Percentiles rank a stretch among this genome's conserved stretches.
Evolutionary conservation across 2,329 filamentous ascomycete species (phyloP).

Genomic region (Nemania abortiva): DNA sequence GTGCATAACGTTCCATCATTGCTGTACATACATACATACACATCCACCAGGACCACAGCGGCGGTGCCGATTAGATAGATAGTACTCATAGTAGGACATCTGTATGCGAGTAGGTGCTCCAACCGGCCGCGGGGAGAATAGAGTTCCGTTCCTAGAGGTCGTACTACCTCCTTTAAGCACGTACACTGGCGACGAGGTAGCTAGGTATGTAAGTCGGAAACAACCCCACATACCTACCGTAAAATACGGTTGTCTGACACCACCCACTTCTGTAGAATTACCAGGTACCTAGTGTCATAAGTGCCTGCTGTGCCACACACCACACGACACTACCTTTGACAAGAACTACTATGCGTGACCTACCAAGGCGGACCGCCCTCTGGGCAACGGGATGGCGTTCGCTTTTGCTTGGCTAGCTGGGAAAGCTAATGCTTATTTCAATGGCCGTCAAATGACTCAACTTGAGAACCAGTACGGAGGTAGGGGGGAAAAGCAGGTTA

Average conservation of each 20-base stretch:
- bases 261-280: not conserved
- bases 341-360: not conserved
- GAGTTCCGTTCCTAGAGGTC: conserved; percentile 19
- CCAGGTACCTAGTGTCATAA: conserved; percentile 1
- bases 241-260: conserved; percentile 21
- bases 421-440: conserved; percentile 1
- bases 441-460: not conserved
- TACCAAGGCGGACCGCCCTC: not conserved
- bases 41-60: conserved; percentile 13
- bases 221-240: conserved; percentile 17
- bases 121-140: conserved; percentile 25
- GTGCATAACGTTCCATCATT: conserved; percentile 22
- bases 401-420: conserved; percentile 15
- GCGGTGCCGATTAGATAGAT: conserved; percentile 27
- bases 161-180: not conserved
- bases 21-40: conserved; percentile 2
- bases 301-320: conserved; percentile 14
- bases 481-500: not conserved
- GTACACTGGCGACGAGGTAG: not conserved
- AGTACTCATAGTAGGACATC: not conserved
- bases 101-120: not conserved
- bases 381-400: conserved; percentile 23
- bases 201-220: not conserved
- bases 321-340: not conserved
- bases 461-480: not conserved